Base-by-base conservation (phyloP, 73 alveolate species). In the Halteria grandinella region DNA sequence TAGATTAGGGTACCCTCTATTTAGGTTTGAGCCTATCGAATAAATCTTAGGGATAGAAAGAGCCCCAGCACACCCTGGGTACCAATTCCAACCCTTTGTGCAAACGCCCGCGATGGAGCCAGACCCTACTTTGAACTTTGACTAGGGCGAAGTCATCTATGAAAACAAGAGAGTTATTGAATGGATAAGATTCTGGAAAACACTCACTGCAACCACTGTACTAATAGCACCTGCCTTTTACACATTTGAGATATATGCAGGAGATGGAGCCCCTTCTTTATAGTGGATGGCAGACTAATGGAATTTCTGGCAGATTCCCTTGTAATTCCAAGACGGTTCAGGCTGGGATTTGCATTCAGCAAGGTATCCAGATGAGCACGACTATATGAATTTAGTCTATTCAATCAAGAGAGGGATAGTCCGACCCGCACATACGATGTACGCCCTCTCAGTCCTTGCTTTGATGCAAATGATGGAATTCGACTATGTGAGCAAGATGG, bases 21-120 rank as follows among this genome's bases (percentile, higher is more conserved):
- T 91, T 59, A 43, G 86, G 54, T 88, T 78, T 15, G 89, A 79
- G 52, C 97, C 97, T 45, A 40, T 82, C 32, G 91, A 91, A 69
- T 55, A 85, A 32, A 87, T 91, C 59, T 34, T 83, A 25, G 92
- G 97, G 20, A 44, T 86, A 43, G 97, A 91, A 79, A 78, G 93
- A 49, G 91, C 92, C 43, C 87, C 84, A 40, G 87, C 90, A 51
- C 97, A 91, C 75, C 97, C 97, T 17, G 75, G 85, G 24, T 91
- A 91, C 66, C 78, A 86, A 62, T 85, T 75, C 86, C 75, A 91
- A 60, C 95, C 97, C 59, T 91, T 91, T 87, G 95, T 91, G n/a
- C 80, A 91, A 80, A 85, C 90, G 58, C 95, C 97, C 15, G 69
- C 93, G 10, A 83, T 85, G 88, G 92, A 87, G 57, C 97, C 97